These are phyloP conservation scores for Tinospora cordifolia DNA, from an alignment of 164 flowering plant species.

Conservation along the genomic window DNA sequence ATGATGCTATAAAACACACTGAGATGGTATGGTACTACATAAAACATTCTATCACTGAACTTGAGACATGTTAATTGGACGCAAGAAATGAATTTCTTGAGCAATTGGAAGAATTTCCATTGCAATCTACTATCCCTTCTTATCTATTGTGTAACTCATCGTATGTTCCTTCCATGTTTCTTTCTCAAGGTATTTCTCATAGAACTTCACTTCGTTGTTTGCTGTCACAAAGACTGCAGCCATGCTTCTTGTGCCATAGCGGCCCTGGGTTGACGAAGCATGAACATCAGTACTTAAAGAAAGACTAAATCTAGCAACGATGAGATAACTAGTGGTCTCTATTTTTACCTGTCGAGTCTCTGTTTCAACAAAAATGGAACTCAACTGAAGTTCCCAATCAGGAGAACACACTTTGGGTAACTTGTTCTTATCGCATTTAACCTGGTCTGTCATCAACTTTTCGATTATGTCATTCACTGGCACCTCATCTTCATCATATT, in stretches of 20 bases:
- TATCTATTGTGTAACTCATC: constrained; percentile 24
- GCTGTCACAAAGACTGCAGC: constrained; percentile 37
- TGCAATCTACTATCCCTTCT: neutral
- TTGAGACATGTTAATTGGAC: neutral
- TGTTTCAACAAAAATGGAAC: constrained; percentile 45
- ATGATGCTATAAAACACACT: neutral
- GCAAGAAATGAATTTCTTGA: neutral
- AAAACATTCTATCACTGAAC: neutral
- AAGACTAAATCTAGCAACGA: neutral
- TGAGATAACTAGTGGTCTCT: neutral
- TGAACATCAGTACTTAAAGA: neutral
- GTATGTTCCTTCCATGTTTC: constrained; percentile 48
- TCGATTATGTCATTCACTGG: constrained; percentile 30
- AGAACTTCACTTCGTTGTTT: constrained; percentile 45
- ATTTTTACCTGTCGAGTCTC: constrained; percentile 49
- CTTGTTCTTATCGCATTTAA: constrained; percentile 34
- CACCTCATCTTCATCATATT: constrained; percentile 28
- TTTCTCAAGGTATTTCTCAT: constrained; percentile 59
- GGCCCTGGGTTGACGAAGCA: constrained; percentile 33
- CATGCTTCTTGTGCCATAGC: constrained; percentile 64
- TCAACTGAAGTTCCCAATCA: constrained; percentile 40
- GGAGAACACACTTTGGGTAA: constrained; percentile 37
- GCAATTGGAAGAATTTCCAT: neutral
- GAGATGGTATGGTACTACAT: neutral
- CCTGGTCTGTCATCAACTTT: constrained; percentile 37